Percentiles rank a stretch among this genome's conserved stretches.
Conservation (phyloP, 108 stramenopile species). For the Fragilariopsis cylindrus region DNA sequence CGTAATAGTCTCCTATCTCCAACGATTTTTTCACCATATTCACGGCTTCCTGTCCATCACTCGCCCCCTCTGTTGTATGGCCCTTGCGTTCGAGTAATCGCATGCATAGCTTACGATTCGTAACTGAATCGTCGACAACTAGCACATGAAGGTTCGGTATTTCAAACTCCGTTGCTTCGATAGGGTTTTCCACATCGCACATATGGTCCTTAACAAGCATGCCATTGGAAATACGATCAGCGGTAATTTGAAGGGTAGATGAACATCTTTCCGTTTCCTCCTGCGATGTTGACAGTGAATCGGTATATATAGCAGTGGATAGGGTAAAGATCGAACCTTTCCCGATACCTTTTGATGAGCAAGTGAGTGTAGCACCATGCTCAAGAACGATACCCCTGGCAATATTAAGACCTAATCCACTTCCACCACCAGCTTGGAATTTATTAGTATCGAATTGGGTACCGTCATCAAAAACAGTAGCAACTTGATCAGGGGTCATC, state of each 20-base stretch:
- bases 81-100: constrained; percentile 38
- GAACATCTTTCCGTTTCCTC: neutral
- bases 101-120: constrained; percentile 43
- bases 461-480: constrained; percentile 42
- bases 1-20: constrained; percentile 18
- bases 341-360: constrained; percentile 45
- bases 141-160: constrained; percentile 20
- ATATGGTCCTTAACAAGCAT: neutral
- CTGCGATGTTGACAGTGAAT: neutral
- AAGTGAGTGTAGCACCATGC: constrained; percentile 43
- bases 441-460: constrained; percentile 58
- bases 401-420: constrained; percentile 65
- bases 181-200: neutral
- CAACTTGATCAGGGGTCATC: constrained; percentile 41
- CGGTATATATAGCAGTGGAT: constrained; percentile 16
- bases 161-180: neutral
- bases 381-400: constrained; percentile 46
- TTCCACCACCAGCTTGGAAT: constrained; percentile 63
- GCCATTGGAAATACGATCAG: neutral
- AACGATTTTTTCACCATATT: constrained; percentile 22
- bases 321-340: constrained; percentile 37
- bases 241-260: neutral
- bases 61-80: constrained; percentile 35
- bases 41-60: constrained; percentile 37
- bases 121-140: constrained; percentile 32